phyloP scores from a whole-genome alignment of 2,329 filamentous ascomycete species.

The Trichocomaceae sp. region DNA sequence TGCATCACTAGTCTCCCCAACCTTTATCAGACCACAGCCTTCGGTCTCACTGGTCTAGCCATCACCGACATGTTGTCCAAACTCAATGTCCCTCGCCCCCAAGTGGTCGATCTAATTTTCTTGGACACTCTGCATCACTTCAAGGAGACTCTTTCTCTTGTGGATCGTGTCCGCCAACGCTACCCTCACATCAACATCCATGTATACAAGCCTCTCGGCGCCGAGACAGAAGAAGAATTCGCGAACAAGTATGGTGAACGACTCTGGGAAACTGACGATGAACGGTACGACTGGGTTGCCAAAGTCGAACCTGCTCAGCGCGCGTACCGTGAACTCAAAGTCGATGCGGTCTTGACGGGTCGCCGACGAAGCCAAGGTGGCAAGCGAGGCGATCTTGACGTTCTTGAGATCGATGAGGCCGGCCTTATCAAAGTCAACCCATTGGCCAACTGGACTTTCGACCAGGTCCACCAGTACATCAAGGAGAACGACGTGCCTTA shows the following conservation, averaged over 20 bases:
- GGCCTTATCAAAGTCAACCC: slow-evolving; percentile 97
- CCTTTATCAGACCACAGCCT: slow-evolving; percentile 80
- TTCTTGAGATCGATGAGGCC: slow-evolving; percentile 87
- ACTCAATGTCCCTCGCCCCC: slow-evolving; percentile 42
- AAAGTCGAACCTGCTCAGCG: slow-evolving; percentile 96
- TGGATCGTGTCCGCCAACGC: slow-evolving; percentile 64
- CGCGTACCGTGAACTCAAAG: slow-evolving; percentile 78
- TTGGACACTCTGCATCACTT: slow-evolving; percentile 82
- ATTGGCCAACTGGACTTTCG: slow-evolving; percentile 86
- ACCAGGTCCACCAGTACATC: slow-evolving; percentile 83
- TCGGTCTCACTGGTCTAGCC: slow-evolving; percentile 72
- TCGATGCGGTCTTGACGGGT: slow-evolving; percentile 86
- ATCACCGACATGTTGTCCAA: slow-evolving; percentile 65
- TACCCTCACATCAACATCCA: slow-evolving; percentile 80
- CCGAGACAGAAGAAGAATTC: slow-evolving; percentile 68
- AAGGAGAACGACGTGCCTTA: slow-evolving; percentile 82
- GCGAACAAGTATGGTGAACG: slow-evolving; percentile 72
- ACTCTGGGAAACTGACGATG: slow-evolving; percentile 77
- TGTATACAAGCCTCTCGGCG: slow-evolving; percentile 78
- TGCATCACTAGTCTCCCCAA: slow-evolving; percentile 83
- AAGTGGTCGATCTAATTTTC: slow-evolving; percentile 57
- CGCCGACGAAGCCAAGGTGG: slow-evolving; percentile 88
- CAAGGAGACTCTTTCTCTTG: slow-evolving; percentile 64
- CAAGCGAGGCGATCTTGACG: slow-evolving; percentile 79
- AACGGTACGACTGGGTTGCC: slow-evolving; percentile 93